Base-by-base conservation (phyloP, 2,329 filamentous ascomycete genomes). In the Phaeosphaeriaceae sp. region DNA sequence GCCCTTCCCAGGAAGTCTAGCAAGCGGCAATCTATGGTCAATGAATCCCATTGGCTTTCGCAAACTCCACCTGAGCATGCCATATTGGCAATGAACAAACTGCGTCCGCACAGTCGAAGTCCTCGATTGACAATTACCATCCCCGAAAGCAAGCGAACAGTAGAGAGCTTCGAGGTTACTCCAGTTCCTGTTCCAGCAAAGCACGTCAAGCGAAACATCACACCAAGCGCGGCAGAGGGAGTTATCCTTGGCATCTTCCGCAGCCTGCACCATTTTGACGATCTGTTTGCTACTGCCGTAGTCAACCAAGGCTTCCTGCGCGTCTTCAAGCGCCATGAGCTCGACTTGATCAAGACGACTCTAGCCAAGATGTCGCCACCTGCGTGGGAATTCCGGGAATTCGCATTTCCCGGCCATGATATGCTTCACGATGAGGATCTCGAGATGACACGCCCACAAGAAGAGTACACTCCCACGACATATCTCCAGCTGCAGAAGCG, bases 351-450 rank as follows among this genome's bases (percentile, higher is more conserved):
- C 54, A 84, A 83, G 50, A 76, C 73, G 6, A 80, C 84, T 0
- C 69, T 86, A 3, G 81, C 78, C 51, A 83, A 81, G 48, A 82
- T 83, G 76, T 88, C 85, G 1, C 80, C 85, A 6, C 80, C 86
- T 1, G 85, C 85, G 0, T 88, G 84, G 84, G 86, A 89, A 64
- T 76, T 86, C 49, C 82, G 85, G 15, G 84, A 88, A 64, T 84
- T 86, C 73, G 83, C 82, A 48, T 82, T 83, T 33, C 84, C 84
- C 1, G 82, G 81, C 65, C 77, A 79, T 53, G 78, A 77, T 42
- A 76, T 81, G 31, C 63, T 73, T 17, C 73, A 79, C 7, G 68
- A 79, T 27, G 79, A 77, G 27, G 73, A 78, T 45, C 64, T 74
- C 7, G 75, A 83, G 27, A 80, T 79, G 25, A 81, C 81, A 42